phyloP scores from a whole-genome alignment of 2,329 filamentous ascomycete species.

The Aquanectria penicillioides region DNA sequence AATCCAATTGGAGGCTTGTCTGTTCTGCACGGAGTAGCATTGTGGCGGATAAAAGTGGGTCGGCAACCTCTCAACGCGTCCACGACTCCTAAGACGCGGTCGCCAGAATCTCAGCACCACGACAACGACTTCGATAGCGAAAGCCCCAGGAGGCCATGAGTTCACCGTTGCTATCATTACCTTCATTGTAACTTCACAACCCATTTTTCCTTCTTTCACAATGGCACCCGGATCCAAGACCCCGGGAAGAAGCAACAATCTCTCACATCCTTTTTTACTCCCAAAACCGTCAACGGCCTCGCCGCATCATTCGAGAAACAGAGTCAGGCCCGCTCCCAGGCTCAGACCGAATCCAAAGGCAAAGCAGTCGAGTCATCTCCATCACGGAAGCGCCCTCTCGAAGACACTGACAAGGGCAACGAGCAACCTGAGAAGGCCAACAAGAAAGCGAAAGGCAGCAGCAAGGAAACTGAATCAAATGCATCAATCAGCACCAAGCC shows the following conservation, averaged over 20 bases:
- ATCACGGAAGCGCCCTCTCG: slow-evolving; percentile 63
- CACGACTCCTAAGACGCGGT: slow-evolving; percentile 31
- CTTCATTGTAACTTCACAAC: not conserved
- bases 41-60: slow-evolving; percentile 28
- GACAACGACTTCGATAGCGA: not conserved
- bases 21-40: not conserved
- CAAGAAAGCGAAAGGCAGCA: slow-evolving; percentile 58
- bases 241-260: slow-evolving; percentile 77
- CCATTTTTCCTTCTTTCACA: not conserved
- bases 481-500: slow-evolving; percentile 43
- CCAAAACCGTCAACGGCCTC: slow-evolving; percentile 63
- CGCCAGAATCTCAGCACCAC: slow-evolving; percentile 34
- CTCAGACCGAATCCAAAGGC: slow-evolving; percentile 36
- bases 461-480: slow-evolving; percentile 49
- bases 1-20: too few species aligned
- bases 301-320: slow-evolving; percentile 49
- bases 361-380: slow-evolving; percentile 42
- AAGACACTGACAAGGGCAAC: slow-evolving; percentile 57
- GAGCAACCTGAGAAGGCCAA: slow-evolving; percentile 48
- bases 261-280: slow-evolving; percentile 86
- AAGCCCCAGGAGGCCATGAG: slow-evolving; percentile 17
- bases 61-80: slow-evolving; percentile 43
- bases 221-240: slow-evolving; percentile 53
- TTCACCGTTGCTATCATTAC: slow-evolving; percentile 7
- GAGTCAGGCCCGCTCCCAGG: slow-evolving; percentile 36